Conservation (phyloP, 1,284 basidiomycete species). For the Blastosporella zonata region DNA sequence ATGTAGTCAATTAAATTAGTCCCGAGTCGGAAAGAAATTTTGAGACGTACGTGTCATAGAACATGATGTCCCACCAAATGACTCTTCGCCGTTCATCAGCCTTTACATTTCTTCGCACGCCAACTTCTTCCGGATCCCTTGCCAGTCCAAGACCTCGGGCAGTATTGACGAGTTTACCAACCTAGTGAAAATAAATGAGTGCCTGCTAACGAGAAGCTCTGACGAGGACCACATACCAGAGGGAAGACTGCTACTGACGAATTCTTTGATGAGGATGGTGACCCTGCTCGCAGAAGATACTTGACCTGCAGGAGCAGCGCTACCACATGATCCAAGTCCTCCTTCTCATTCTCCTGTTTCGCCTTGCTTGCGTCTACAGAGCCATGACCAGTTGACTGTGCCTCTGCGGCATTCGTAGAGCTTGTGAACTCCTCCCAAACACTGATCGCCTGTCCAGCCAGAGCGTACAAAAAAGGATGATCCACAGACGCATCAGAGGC, state of each 20-base stretch:
- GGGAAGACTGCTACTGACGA: constrained; percentile 33
- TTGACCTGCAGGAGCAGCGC: constrained; percentile 53
- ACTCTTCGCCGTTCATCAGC: constrained; percentile 38
- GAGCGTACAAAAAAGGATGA: constrained; percentile 23
- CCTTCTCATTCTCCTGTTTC: constrained; percentile 16
- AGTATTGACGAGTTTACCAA: constrained; percentile 66
- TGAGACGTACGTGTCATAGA: constrained; percentile 62
- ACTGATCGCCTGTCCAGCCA: constrained; percentile 27
- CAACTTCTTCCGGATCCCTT: constrained; percentile 49
- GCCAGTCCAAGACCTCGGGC: constrained; percentile 63
- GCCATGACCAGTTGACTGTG: constrained; percentile 7
- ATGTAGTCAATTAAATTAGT: too few species aligned
- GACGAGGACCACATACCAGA: constrained; percentile 31
- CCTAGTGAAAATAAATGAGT: constrained; percentile 28
- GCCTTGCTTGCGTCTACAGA: constrained; percentile 10
- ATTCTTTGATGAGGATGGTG: not conserved
- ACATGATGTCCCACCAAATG: constrained; percentile 74
- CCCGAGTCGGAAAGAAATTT: not conserved
- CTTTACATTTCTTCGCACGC: constrained; percentile 11
- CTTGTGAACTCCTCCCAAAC: constrained; percentile 22
- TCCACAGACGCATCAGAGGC: constrained; percentile 2
- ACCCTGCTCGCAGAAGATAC: constrained; percentile 43
- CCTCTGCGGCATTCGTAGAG: constrained; percentile 3
- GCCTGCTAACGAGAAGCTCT: not conserved
- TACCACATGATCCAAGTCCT: constrained; percentile 41